Base-by-base conservation (phyloP, 2,329 filamentous ascomycete species). In the Verruconis gallopava region DNA sequence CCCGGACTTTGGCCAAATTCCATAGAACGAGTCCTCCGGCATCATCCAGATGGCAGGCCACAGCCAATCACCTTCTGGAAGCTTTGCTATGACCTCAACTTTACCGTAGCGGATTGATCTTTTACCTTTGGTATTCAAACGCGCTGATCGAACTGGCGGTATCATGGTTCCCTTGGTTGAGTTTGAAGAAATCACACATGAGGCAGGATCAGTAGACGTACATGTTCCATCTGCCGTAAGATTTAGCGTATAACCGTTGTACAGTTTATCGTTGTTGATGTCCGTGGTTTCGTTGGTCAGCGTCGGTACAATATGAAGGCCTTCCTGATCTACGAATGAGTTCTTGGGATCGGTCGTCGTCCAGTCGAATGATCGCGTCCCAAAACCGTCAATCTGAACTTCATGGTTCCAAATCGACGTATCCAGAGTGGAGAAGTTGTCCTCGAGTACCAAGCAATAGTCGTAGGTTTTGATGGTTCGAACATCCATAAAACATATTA, bases 61-160 rank as follows among this genome's bases (percentile, higher is more conserved):
- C 18, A 74, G 51, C 71, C 71, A 74, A 49, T 73, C 67, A 3
- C 71, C 70, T 32, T 53, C 54, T 4, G 71, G 69, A 50, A 73
- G 53, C 45, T 68, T 66, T 19, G 71, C 71, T 3, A 65, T 61
- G 9, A 75, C 67, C 49, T 75, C 71, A 22, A 75, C 64, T 22
- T 63, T 57, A 1, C 69, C 69, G 48, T 71, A 72, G 35, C 52
- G 58, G 46, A 72, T 65, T 4, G 55, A 57, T 43, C 62, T 63
- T 36, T 63, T 67, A 4, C 62, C 62, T 43, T 60, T 60, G 4
- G 69, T 72, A 19, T 58, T 65, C 5, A 73, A 50, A 12, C 70
- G 59, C 5, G 66, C 70, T 1, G 64, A 68, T 9, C 65, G 59
- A 9, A 72, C 63, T 0, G 70, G 68, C 15, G 64, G 64, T 34